Evolutionary conservation across 164 flowering plant species (phyloP).

Genomic region (Tetrastigma voinierianum): DNA sequence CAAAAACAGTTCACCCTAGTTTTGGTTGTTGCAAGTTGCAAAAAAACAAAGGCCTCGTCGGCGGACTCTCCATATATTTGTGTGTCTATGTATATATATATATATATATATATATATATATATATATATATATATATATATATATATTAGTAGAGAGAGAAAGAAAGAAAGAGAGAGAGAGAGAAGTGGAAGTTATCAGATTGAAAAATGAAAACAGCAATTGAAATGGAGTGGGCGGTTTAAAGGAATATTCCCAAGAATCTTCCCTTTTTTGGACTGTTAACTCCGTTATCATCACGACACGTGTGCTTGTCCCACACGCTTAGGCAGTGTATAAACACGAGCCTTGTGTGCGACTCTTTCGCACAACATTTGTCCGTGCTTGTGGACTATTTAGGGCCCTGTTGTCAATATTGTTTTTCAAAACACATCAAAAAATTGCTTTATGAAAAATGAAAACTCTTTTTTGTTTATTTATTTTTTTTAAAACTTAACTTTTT

Average conservation of each 20-base stretch:
- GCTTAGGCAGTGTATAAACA: too few relatives aligned
- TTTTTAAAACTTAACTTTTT: too few relatives aligned
- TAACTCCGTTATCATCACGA: neutral
- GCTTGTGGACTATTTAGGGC: too few relatives aligned
- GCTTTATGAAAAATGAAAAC: too few relatives aligned
- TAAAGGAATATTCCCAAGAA: slow-evolving; percentile 38
- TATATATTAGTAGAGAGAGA: neutral
- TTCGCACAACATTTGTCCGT: too few relatives aligned
- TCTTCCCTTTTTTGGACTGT: slow-evolving; percentile 24
- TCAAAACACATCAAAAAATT: too few relatives aligned
- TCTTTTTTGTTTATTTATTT: too few relatives aligned
- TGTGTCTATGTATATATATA: neutral
- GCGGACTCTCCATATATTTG: neutral
- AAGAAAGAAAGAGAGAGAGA: neutral
- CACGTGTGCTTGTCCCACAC: too few relatives aligned
- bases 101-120: neutral
- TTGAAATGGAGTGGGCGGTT: neutral
- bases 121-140: neutral
- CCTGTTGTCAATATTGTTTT: too few relatives aligned
- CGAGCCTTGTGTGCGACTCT: too few relatives aligned
- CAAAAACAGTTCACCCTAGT: too few relatives aligned
- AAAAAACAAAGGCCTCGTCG: neutral
- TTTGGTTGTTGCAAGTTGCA: too few relatives aligned
- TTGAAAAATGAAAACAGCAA: neutral
- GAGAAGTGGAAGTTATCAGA: neutral